A percentile compares a stretch with the other conserved stretches of the same genome.
These are phyloP conservation scores for Priceomyces fermenticarens DNA, from an alignment of 805 yeast genomes.

Conservation along the genomic window DNA sequence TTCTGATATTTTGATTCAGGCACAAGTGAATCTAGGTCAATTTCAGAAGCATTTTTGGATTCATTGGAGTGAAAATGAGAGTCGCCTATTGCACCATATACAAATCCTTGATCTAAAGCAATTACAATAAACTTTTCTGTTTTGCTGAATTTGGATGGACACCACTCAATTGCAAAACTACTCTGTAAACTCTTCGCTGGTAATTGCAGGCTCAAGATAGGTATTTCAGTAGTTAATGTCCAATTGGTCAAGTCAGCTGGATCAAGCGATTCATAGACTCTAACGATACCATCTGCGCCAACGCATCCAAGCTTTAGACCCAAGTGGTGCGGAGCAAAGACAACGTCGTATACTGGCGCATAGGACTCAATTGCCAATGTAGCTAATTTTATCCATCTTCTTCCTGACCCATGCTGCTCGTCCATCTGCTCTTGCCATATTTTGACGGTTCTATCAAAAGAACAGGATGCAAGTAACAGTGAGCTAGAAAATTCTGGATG, in stretches of 20 bases:
- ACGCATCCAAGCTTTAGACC: constrained; percentile 83
- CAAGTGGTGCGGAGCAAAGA: constrained; percentile 80
- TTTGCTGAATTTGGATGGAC: constrained; percentile 73
- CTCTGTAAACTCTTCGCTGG: constrained; percentile 82
- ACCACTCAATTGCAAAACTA: constrained; percentile 85
- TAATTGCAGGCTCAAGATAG: constrained; percentile 57
- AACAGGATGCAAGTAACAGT: constrained; percentile 79
- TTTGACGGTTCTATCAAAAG: constrained; percentile 85
- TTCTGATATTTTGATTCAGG: constrained; percentile 41
- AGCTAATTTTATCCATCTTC: constrained; percentile 75
- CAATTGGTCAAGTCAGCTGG: constrained; percentile 85
- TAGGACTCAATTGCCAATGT: constrained; percentile 75
- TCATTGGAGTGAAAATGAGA: constrained; percentile 3
- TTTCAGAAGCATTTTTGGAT: constrained; percentile 5
- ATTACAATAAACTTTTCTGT: constrained; percentile 79
- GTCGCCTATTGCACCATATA: constrained; percentile 44
- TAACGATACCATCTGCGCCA: constrained; percentile 82
- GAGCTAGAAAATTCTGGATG: constrained; percentile 82
- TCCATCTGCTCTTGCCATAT: constrained; percentile 89
- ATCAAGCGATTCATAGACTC: constrained; percentile 85
- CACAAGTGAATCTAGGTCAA: constrained; percentile 11
- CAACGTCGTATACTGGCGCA: constrained; percentile 88
- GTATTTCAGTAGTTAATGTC: constrained; percentile 72
- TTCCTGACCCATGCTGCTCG: constrained; percentile 72
- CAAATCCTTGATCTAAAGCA: constrained; percentile 82